phyloP scores from a whole-genome alignment of 495 filamentous ascomycete species.

The Daldinia bambusicola region DNA sequence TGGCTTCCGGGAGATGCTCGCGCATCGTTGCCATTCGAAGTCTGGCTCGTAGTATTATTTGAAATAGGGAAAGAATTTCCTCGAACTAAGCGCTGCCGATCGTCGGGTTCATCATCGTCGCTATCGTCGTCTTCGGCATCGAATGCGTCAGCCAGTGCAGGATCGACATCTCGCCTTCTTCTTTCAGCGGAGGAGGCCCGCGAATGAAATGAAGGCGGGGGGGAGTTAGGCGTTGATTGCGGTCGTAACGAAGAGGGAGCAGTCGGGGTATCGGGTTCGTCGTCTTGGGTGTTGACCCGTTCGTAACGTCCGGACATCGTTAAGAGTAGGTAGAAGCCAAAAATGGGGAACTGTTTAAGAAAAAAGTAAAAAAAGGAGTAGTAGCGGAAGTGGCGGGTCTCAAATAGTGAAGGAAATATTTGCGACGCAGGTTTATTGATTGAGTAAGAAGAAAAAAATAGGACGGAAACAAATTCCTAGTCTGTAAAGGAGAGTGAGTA shows the following conservation, averaged over 20 bases:
- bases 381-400: constrained; percentile 28
- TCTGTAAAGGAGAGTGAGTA: constrained; percentile 39
- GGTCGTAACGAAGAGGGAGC: constrained; percentile 47
- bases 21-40: constrained; percentile 22
- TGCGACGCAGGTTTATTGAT: constrained; percentile 33
- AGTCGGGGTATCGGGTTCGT: constrained; percentile 55
- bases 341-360: constrained; percentile 30
- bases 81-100: constrained; percentile 85
- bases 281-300: constrained; percentile 65
- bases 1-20: constrained; percentile 30
- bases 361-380: constrained; percentile 12
- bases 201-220: constrained; percentile 94
- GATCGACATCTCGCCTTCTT: constrained; percentile 67
- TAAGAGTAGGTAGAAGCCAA: constrained; percentile 26
- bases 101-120: constrained; percentile 80
- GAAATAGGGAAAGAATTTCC: constrained; percentile 63
- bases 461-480: constrained; percentile 24
- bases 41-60: constrained; percentile 25
- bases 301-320: constrained; percentile 89
- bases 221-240: constrained; percentile 76
- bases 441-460: constrained; percentile 19
- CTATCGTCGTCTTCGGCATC: constrained; percentile 78
- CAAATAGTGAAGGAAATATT: constrained; percentile 16
- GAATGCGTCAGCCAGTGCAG: constrained; percentile 89
- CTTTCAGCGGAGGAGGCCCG: constrained; percentile 77